These are phyloP conservation scores for Aureobasidium uvarum DNA, from an alignment of 2,329 filamentous ascomycete genomes.

Conservation along the genomic window DNA sequence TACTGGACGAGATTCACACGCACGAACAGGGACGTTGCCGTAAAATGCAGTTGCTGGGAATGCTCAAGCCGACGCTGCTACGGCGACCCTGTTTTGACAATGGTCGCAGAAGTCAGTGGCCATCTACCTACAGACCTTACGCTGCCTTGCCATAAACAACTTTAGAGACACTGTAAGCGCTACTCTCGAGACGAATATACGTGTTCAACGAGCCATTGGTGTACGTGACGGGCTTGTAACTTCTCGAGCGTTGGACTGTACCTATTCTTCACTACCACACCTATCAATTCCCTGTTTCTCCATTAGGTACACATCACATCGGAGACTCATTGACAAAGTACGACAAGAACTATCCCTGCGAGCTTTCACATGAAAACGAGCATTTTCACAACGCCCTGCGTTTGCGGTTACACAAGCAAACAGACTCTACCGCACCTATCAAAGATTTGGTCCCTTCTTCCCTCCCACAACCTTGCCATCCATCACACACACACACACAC, in stretches of 20 bases:
- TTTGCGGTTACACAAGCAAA: slow-evolving; percentile 13
- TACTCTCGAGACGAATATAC: not conserved
- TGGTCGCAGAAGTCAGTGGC: not conserved
- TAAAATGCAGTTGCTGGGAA: not conserved
- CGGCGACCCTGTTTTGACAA: not conserved
- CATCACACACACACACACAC: not conserved
- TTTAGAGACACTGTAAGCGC: no score
- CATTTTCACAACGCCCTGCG: not conserved
- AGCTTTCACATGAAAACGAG: not conserved
- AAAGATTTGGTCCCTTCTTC: not conserved
- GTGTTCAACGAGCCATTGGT: not conserved
- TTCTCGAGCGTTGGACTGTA: no score
- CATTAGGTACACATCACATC: no score
- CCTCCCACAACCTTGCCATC: not conserved
- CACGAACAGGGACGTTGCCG: no score
- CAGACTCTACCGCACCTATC: not conserved
- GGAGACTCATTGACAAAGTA: no score
- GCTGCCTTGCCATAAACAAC: not conserved
- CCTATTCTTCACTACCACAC: no score
- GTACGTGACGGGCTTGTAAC: no score
- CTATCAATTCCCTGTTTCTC: no score
- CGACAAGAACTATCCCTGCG: not conserved
- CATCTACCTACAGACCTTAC: not conserved
- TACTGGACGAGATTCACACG: not conserved
- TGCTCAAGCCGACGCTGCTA: not conserved